A percentile compares a stretch with the other conserved stretches of the same genome.
These are phyloP conservation scores for Cocos nucifera DNA, from an alignment of 176 grass and related monocot species.

Conservation along the genomic window DNA sequence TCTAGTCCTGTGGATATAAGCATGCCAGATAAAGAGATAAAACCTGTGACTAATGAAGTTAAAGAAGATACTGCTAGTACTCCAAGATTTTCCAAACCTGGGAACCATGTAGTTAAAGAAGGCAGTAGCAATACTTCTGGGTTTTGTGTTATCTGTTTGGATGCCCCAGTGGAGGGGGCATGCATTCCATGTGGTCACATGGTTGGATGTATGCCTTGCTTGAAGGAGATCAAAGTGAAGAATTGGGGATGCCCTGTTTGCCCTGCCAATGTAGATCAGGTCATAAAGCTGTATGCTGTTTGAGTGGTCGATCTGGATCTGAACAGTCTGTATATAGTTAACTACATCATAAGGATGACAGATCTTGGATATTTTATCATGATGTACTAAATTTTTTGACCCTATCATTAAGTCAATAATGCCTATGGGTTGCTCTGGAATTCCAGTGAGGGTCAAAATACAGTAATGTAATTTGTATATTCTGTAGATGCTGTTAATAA, in stretches of 20 bases:
- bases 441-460: no score
- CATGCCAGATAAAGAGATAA: slow-evolving; percentile 7
- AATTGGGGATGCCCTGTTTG: slow-evolving; percentile 17
- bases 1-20: slow-evolving; percentile 40
- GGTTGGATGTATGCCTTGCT: slow-evolving; percentile 15
- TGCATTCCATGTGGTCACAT: slow-evolving; percentile 28
- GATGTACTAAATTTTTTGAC: no score
- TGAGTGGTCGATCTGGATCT: neutral
- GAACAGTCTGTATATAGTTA: no score
- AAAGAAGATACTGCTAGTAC: no score
- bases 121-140: slow-evolving; percentile 2
- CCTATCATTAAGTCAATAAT: no score
- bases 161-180: slow-evolving; percentile 7
- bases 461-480: no score
- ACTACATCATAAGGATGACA: no score
- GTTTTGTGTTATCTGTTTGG: slow-evolving; percentile 18
- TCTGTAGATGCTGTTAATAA: no score
- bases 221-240: slow-evolving; percentile 13
- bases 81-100: no score
- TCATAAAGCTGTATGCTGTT: slow-evolving; percentile 20
- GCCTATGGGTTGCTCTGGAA: no score
- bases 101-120: neutral
- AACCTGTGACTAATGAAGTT: slow-evolving; percentile 3
- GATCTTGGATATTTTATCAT: no score
- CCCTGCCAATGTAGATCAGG: slow-evolving; percentile 7